phyloP scores from a whole-genome alignment of 768 basidiomycete species.

The Mycena maculata region DNA sequence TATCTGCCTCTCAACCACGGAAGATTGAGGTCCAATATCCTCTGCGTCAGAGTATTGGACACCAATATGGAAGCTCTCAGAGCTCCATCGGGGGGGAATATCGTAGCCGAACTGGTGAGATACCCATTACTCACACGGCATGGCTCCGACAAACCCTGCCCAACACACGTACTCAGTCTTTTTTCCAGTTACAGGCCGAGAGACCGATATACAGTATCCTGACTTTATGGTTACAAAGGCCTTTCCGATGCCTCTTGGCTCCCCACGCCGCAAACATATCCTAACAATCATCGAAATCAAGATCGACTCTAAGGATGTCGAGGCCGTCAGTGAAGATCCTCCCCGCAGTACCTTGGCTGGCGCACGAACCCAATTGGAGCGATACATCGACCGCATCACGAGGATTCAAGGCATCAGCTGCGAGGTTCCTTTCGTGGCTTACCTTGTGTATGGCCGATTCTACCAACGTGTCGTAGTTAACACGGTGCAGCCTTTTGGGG shows the following conservation, averaged over 20 bases:
- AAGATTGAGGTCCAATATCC: slow-evolving; percentile 2
- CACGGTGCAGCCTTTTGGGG: not conserved
- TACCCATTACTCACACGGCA: not conserved
- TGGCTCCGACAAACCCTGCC: slow-evolving; percentile 1
- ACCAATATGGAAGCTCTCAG: slow-evolving; percentile 1
- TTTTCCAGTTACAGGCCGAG: slow-evolving; percentile 1
- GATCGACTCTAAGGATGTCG: not conserved
- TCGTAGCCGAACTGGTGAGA: slow-evolving; percentile 6
- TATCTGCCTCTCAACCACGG: not conserved
- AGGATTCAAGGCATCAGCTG: not conserved
- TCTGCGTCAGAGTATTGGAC: not conserved
- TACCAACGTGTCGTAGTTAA: not conserved
- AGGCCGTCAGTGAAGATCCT: not conserved
- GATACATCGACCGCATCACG: not conserved
- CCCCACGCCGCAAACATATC: not conserved
- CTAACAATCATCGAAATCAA: slow-evolving; percentile 6
- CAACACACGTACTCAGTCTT: not conserved
- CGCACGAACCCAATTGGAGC: not conserved
- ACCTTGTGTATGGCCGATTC: slow-evolving; percentile 6
- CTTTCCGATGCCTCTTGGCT: not conserved
- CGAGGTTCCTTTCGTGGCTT: slow-evolving; percentile 1
- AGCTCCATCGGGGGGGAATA: slow-evolving; percentile 1
- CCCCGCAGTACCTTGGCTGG: not conserved
- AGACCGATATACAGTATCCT: not conserved
- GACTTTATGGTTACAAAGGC: not conserved